Evolutionary conservation across 2,329 filamentous ascomycete genomes (phyloP).

Genomic region (Bisporella sp.): DNA sequence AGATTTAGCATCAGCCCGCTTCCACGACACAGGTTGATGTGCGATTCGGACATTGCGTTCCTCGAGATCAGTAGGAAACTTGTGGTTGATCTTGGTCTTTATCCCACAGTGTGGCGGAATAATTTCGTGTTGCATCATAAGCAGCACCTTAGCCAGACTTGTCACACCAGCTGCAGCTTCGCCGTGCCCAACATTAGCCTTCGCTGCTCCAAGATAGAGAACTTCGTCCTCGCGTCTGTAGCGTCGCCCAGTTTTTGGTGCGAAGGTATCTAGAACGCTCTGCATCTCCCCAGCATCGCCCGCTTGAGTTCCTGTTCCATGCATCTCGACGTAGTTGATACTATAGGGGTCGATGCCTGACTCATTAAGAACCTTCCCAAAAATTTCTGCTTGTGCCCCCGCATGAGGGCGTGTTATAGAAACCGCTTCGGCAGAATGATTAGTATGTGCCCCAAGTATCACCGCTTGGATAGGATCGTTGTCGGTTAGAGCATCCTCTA

Average conservation of each 20-base stretch:
- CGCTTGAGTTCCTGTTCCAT: conserved; percentile 14
- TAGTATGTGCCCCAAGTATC: neutral
- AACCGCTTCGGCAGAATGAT: neutral
- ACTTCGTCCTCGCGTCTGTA: neutral
- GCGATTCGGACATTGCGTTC: too few relatives aligned
- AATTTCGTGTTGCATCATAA: neutral
- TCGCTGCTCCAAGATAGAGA: conserved; percentile 11
- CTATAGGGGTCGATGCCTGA: neutral
- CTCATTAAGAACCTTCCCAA: too few relatives aligned
- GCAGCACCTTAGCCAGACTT: neutral
- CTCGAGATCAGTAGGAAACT: conserved; percentile 2
- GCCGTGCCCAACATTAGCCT: conserved; percentile 22
- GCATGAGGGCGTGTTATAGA: neutral
- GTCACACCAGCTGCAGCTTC: neutral
- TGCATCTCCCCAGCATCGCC: conserved; percentile 1
- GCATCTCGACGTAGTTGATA: conserved; percentile 6
- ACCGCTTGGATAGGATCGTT: neutral
- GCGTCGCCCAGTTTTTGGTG: neutral
- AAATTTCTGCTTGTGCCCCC: too few relatives aligned
- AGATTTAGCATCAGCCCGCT: too few relatives aligned
- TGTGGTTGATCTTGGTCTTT: too few relatives aligned
- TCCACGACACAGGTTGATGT: too few relatives aligned
- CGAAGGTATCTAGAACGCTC: too few relatives aligned
- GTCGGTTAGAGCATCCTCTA: neutral
- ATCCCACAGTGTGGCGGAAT: conserved; percentile 11